Percentiles rank a stretch among this genome's conserved stretches.
Evolutionary conservation across 371 early-diverging fungal genomes (phyloP).

Genomic region (Mortierella sp.): DNA sequence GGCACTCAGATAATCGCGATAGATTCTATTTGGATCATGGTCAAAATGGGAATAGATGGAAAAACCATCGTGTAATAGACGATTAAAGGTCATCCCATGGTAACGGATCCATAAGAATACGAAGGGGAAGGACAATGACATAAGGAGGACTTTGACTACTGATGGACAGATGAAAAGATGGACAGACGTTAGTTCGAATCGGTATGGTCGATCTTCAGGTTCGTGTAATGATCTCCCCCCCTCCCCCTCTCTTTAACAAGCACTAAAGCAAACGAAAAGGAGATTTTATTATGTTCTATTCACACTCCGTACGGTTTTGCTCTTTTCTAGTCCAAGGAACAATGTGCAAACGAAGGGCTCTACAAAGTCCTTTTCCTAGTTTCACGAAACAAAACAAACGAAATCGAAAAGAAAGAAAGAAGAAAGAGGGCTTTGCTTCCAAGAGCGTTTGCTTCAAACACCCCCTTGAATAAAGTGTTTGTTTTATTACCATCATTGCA

Average conservation of each 20-base stretch:
- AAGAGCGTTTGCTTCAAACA: neutral
- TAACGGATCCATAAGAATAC: neutral
- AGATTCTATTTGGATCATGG: neutral
- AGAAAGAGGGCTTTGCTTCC: neutral
- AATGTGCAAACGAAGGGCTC: neutral
- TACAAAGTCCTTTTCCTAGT: neutral
- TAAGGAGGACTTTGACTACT: neutral
- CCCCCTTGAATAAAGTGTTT: neutral
- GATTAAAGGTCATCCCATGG: neutral
- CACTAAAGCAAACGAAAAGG: neutral
- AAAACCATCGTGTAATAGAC: neutral
- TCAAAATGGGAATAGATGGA: neutral
- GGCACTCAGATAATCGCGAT: too few relatives aligned
- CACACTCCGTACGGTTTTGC: neutral
- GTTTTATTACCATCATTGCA: neutral
- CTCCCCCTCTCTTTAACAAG: neutral
- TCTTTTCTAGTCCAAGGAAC: neutral
- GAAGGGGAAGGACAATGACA: too few relatives aligned
- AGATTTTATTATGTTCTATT: too few relatives aligned
- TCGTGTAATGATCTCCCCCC: neutral
- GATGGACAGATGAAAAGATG: neutral
- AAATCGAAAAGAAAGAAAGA: neutral
- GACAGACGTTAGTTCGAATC: neutral
- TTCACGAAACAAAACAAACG: neutral
- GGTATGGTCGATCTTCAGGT: neutral